Base-by-base conservation (phyloP, 2,329 filamentous ascomycete species). In the Akanthomyces dipterigenus region DNA sequence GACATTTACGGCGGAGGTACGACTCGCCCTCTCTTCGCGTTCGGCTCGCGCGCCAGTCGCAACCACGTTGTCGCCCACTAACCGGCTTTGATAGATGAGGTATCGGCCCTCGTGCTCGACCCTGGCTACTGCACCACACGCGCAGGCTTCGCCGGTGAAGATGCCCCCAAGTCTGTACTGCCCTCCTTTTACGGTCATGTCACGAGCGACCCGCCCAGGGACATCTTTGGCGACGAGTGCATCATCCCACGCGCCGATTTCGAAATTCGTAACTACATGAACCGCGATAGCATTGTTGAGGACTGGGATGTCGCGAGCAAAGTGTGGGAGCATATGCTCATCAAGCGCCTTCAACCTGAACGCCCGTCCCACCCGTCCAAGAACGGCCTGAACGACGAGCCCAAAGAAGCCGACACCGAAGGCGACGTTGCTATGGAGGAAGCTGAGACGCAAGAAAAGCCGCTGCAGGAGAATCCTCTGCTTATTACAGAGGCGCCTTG, bases 111-210 rank as follows among this genome's bases (percentile, higher is more conserved):
- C 68, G 91, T 99, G 42, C 90, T 99, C 71, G 95, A 99, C 72
- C 90, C 95, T 3, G 95, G 96, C 64, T 97, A 92, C 78, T 91
- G 90, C 71, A 88, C 87, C 67, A 93, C 90, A 45, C 92, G 96
- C 76, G 95, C 93, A 63, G 95, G 95, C 62, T 99, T 98, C 71
- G 96, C 96, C 14, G 95, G 96, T 71, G 96, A 99, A 83, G 95
- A 99, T 77, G 89, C 92, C 0, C 95, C 95, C 68, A 98, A 98
- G 79, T 92, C 91, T 34, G 87, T 98, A 62, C 83, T 96, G 62
- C 93, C 93, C 31, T 95, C 92, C 49, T 91, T 89, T 78, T 99
- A 99, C 77, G 93, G 90, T 60, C 78, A 82, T 70, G 70, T 82
- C 60, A 81, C 74, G 64, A 69, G 69, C 66, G 73, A 76, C 60